phyloP scores from a whole-genome alignment of 176 grass and related monocot genomes.

The Phoenix roebelenii region DNA sequence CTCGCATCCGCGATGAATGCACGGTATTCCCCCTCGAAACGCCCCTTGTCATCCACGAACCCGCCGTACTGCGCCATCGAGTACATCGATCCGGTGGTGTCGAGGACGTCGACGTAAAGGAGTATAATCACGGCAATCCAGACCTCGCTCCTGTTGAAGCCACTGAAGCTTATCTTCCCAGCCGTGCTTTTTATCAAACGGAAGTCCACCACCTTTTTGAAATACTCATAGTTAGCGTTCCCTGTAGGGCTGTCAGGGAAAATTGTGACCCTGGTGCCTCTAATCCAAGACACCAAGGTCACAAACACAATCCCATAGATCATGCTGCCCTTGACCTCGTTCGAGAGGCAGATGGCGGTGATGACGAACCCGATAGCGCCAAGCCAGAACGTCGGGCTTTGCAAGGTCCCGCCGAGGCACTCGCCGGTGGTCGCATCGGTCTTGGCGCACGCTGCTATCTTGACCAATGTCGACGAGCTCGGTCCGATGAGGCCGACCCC shows the following conservation, averaged over 20 bases:
- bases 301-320: conserved; percentile 12
- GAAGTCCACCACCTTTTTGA: conserved; percentile 14
- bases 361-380: conserved; percentile 1
- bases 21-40: conserved; percentile 10
- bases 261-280: conserved; percentile 2
- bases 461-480: conserved; percentile 4
- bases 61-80: conserved; percentile 15
- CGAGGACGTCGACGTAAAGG: conserved; percentile 18
- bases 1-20: conserved; percentile 9
- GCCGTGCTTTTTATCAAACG: not conserved
- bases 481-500: conserved; percentile 6
- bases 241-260: conserved; percentile 3
- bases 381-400: conserved; percentile 11
- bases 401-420: conserved; percentile 3
- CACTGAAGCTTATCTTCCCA: conserved; percentile 1
- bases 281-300: conserved; percentile 4
- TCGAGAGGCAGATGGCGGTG: not conserved
- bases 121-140: conserved; percentile 3
- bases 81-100: conserved; percentile 15
- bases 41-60: not conserved
- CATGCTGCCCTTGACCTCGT: conserved; percentile 8
- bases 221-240: conserved; percentile 8
- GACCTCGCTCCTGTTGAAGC: not conserved
- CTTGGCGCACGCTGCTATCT: not conserved
- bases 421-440: not conserved